Conservation (phyloP, 2,329 filamentous ascomycete genomes). For the Esteya vermicola region DNA sequence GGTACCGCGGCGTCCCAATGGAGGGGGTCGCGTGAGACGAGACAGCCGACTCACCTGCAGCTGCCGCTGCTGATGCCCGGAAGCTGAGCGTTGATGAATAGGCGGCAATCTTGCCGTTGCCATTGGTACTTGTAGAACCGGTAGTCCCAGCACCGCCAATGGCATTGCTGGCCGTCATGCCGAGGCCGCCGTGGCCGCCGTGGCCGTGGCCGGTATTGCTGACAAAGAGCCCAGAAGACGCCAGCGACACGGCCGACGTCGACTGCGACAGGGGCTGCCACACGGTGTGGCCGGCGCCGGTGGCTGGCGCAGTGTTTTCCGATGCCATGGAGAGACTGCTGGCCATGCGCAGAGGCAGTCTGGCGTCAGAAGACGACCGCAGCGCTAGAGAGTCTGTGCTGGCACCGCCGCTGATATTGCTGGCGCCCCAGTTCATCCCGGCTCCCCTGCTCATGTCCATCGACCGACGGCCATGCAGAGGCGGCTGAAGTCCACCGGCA, state of each 20-base stretch:
- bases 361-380: not conserved
- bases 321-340: too few relatives aligned
- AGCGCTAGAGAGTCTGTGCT: constrained; percentile 6
- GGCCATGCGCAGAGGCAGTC: not conserved
- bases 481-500: too few relatives aligned
- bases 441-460: too few relatives aligned
- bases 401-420: constrained; percentile 12
- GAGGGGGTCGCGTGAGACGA: constrained; percentile 16
- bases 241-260: not conserved
- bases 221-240: too few relatives aligned
- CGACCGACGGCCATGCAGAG: too few relatives aligned
- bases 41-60: too few relatives aligned
- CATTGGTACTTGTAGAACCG: too few relatives aligned
- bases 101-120: not conserved
- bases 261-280: not conserved
- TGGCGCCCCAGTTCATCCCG: not conserved
- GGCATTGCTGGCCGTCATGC: not conserved
- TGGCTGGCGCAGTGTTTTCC: too few relatives aligned
- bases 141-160: not conserved
- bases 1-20: constrained; percentile 17
- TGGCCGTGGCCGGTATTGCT: too few relatives aligned
- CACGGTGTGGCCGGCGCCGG: not conserved
- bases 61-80: too few relatives aligned
- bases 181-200: not conserved
- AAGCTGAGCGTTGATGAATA: too few relatives aligned